Conservation (phyloP, 306 rosid genomes). For the Rosa rugosa region DNA sequence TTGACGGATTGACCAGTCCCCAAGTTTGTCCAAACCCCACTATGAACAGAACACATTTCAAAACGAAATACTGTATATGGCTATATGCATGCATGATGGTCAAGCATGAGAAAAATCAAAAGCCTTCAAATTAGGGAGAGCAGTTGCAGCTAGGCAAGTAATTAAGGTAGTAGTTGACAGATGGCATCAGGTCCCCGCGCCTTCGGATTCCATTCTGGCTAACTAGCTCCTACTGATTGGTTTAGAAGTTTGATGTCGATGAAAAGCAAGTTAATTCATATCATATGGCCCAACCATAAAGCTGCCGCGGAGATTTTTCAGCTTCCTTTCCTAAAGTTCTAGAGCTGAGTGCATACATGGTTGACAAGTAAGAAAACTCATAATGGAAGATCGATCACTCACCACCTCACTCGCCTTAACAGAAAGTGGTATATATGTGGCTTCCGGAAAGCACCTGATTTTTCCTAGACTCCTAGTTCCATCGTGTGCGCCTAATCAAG, state of each 20-base stretch:
- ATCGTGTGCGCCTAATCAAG: neutral
- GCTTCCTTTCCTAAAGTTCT: slow-evolving; percentile 3
- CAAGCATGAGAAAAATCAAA: slow-evolving; percentile 5
- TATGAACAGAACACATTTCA: neutral
- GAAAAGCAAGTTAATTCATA: neutral
- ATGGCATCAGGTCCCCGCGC: slow-evolving; percentile 5
- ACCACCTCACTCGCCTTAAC: slow-evolving; percentile 13
- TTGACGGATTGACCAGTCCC: neutral
- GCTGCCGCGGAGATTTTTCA: slow-evolving; percentile 5
- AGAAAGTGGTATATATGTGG: neutral
- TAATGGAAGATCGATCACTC: slow-evolving; percentile 9
- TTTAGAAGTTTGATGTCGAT: neutral
- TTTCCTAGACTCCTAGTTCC: neutral
- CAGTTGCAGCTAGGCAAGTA: neutral
- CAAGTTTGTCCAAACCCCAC: neutral
- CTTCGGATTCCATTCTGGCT: slow-evolving; percentile 6
- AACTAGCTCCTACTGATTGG: neutral
- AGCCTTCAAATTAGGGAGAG: slow-evolving; percentile 4
- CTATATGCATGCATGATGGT: neutral
- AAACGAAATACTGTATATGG: neutral
- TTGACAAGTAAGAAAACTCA: neutral
- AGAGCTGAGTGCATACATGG: neutral
- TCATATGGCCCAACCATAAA: slow-evolving; percentile 8
- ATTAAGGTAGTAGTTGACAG: slow-evolving; percentile 5
- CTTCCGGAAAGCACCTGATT: slow-evolving; percentile 23